phyloP scores from a whole-genome alignment of 371 early-diverging fungal genomes.

The Lichtheimia corymbifera region DNA sequence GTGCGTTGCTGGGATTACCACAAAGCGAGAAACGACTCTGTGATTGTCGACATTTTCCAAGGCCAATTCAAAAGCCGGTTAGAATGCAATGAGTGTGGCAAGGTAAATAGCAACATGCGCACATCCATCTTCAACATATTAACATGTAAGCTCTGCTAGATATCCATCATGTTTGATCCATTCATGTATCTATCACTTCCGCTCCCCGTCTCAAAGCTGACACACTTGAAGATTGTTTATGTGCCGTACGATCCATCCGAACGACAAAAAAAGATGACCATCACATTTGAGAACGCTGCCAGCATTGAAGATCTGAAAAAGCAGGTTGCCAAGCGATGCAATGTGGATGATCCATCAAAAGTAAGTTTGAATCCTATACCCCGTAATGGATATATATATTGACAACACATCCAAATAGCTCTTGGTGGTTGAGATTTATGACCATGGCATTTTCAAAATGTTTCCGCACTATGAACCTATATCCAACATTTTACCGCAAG shows the following conservation, averaged over 20 bases:
- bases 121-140: background rate
- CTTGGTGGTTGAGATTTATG: constrained; percentile 65
- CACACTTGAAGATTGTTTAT: constrained; percentile 48
- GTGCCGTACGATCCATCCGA: constrained; percentile 57
- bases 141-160: constrained; percentile 18
- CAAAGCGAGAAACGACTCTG: constrained; percentile 65
- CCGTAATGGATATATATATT: background rate
- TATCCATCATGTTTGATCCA: constrained; percentile 75
- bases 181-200: constrained; percentile 71
- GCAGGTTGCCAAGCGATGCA: constrained; percentile 59
- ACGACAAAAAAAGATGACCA: constrained; percentile 23
- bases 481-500: constrained; percentile 54
- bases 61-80: constrained; percentile 79
- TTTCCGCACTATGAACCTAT: constrained; percentile 65
- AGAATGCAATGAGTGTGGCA: constrained; percentile 67
- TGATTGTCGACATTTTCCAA: constrained; percentile 82
- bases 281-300: constrained; percentile 59
- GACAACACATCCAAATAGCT: constrained; percentile 21
- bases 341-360: constrained; percentile 38
- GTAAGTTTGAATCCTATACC: constrained; percentile 13
- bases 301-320: constrained; percentile 62
- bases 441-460: constrained; percentile 64
- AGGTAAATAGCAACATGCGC: constrained; percentile 24
- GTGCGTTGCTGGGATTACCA: constrained; percentile 61
- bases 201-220: constrained; percentile 54